Conservation (phyloP, 2,329 filamentous ascomycete genomes). For the Mariannaea sp. region DNA sequence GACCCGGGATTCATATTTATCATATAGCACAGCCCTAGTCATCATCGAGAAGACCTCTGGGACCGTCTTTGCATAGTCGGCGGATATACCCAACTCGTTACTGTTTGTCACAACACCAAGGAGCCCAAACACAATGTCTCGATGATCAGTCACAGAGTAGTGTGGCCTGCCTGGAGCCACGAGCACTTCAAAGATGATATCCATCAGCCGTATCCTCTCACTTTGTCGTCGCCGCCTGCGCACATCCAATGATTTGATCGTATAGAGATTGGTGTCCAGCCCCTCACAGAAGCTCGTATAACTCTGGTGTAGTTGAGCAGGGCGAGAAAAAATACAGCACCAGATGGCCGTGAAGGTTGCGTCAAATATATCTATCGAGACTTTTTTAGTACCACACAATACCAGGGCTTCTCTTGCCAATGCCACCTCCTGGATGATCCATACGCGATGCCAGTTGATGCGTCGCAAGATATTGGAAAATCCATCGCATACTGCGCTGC, state of each 20-base stretch:
- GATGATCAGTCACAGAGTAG: slow-evolving; percentile 22
- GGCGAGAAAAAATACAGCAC: neutral
- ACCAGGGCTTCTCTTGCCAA: neutral
- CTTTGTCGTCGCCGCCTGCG: neutral
- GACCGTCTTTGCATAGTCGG: neutral
- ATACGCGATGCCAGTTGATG: slow-evolving; percentile 8
- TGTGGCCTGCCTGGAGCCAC: neutral
- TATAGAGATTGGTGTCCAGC: neutral
- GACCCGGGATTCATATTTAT: neutral
- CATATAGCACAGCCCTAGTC: neutral
- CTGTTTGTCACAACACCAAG: slow-evolving; percentile 19
- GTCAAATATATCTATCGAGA: neutral
- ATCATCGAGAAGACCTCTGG: neutral
- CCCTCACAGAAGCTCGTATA: neutral
- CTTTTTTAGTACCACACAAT: neutral
- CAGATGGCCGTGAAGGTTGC: neutral
- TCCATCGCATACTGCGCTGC: neutral
- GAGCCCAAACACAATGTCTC: slow-evolving; percentile 26
- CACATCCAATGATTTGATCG: neutral
- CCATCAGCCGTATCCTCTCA: neutral
- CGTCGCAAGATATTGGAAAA: neutral
- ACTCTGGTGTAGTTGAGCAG: neutral
- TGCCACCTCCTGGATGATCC: slow-evolving; percentile 7
- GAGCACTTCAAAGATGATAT: neutral
- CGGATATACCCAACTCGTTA: neutral